Base-by-base conservation (phyloP, 2,329 filamentous ascomycete genomes). In the Pestalotiopsis fici region DNA sequence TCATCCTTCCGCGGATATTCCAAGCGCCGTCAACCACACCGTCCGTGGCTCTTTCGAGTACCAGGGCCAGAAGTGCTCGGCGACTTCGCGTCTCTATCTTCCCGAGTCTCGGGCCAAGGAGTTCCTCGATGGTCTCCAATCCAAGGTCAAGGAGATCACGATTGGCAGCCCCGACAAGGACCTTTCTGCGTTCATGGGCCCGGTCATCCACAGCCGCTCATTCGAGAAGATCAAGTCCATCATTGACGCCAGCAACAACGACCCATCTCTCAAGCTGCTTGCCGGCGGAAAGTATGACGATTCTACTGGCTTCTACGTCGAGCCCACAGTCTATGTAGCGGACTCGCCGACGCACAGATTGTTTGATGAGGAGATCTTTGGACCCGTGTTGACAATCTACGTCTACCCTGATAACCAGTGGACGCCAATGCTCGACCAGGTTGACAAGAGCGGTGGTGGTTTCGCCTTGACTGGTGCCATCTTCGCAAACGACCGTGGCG, bases 61-160 rank as follows among this genome's bases (percentile, higher is more conserved):
- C 84, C 93, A 96, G 78, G 94, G 94, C 62, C 94, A 97, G 80
- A 97, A 97, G 82, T 97, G 94, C 85, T 94, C 91, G 74, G 94
- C 94, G 67, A 94, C 91, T 21, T 95, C 93, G 28, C 90, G 94
- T 28, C 83, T 89, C 62, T 97, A 97, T 80, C 88, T 96, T 3
- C 90, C 94, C 37, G 86, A 88, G 74, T 95, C 92, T 15, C 43
- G 43, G 43, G 18, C 43, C 43, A 50, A 50, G 43, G 43, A 50
- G 43, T 50, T 50, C 43, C 43, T 50, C 2, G 79, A 92, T 59
- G 94, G 92, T 88, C 86, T 91, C 11, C 83, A 90, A 69, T 93
- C 95, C 82, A 88, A 90, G 76, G 80, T 89, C 71, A 85, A 86
- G 66, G 82, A 97, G 3, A 83, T 90, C 15, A 79, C 85, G n/a